A percentile compares a stretch with the other conserved stretches of the same genome.
Evolutionary conservation across 345 rosid species (phyloP).

Genomic region (Luvunga scandens): DNA sequence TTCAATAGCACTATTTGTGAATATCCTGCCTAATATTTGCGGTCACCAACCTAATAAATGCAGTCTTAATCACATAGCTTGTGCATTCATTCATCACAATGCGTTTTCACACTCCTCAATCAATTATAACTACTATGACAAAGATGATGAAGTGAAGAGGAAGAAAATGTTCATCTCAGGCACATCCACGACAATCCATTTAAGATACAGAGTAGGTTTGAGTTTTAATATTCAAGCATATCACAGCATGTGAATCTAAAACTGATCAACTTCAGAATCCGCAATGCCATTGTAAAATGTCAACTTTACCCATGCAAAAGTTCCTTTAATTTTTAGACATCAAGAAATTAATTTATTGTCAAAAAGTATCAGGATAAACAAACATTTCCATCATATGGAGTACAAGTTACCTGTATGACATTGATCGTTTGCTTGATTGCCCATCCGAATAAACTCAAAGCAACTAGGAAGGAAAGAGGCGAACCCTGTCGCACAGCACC

Average conservation of each 20-base stretch:
- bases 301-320: not conserved
- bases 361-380: not conserved
- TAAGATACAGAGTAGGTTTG: no score
- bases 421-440: conserved; percentile 74
- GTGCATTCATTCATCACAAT: no score
- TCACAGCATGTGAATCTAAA: not conserved
- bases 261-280: not conserved
- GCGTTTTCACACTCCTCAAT: no score
- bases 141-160: no score
- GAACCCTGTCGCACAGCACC: conserved; percentile 41
- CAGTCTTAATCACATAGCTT: no score
- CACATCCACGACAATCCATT: no score
- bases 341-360: not conserved
- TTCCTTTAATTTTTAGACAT: not conserved
- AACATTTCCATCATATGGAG: not conserved
- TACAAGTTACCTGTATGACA: conserved; percentile 66
- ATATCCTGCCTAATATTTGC: no score
- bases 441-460: conserved; percentile 76
- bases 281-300: not conserved
- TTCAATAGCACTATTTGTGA: not conserved
- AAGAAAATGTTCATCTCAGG: no score
- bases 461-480: conserved; percentile 48
- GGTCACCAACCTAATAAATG: no score
- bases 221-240: no score
- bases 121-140: no score